Evolutionary conservation across 495 filamentous ascomycete species (phyloP).

Genomic region (Bryoglossum gracile): DNA sequence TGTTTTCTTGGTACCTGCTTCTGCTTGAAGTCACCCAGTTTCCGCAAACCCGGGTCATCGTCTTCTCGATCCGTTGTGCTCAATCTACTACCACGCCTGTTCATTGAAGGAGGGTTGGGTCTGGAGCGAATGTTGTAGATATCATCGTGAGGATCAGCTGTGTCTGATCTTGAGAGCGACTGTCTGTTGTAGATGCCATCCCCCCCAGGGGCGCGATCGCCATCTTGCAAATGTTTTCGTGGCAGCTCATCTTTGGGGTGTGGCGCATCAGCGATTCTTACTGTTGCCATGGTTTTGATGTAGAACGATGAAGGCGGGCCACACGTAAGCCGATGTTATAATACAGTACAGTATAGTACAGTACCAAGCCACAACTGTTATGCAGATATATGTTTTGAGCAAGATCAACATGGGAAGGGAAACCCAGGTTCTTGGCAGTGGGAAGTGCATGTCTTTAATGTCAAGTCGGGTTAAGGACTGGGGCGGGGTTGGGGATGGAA

Average conservation of each 20-base stretch:
- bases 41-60: conserved; percentile 14
- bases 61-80: conserved; percentile 8
- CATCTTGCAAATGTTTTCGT: not conserved
- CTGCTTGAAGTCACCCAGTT: conserved; percentile 11
- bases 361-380: not conserved
- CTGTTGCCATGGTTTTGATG: conserved; percentile 6
- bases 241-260: conserved; percentile 3
- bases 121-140: conserved; percentile 12
- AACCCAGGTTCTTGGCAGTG: not conserved
- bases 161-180: conserved; percentile 5
- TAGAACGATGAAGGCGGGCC: not conserved
- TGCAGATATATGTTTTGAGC: conserved; percentile 1
- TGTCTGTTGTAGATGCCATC: conserved; percentile 1
- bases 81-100: conserved; percentile 2
- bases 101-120: conserved; percentile 1
- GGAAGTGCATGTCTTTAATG: conserved; percentile 1
- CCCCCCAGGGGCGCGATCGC: not conserved
- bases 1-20: conserved; percentile 10
- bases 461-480: conserved; percentile 15
- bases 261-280: conserved; percentile 9
- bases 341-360: no score
- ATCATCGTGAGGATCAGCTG: not conserved
- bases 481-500: no score
- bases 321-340: not conserved
- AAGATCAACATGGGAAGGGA: not conserved